Percentiles rank a stretch among this genome's conserved stretches.
These are phyloP conservation scores for Oryza officinalis DNA, from an alignment of 176 grass and related monocot genomes.

Conservation along the genomic window DNA sequence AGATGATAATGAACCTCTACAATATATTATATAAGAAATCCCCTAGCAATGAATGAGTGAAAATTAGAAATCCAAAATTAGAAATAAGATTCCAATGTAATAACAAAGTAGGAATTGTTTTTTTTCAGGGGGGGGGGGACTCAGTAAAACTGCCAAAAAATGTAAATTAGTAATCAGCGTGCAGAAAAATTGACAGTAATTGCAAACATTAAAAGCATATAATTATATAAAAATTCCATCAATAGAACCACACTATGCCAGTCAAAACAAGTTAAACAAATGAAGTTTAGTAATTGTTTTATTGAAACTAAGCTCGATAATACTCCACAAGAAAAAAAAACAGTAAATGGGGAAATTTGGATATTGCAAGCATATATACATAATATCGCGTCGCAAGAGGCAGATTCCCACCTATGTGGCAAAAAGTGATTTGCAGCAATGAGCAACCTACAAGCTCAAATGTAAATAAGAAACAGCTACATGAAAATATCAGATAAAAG, in stretches of 20 bases:
- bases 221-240: background rate
- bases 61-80: background rate
- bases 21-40: constrained; percentile 53
- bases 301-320: background rate
- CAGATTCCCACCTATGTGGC: background rate
- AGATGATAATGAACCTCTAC: constrained; percentile 64
- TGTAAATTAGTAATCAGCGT: too few relatives aligned
- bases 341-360: background rate
- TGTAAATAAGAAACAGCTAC: background rate
- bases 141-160: background rate
- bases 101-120: background rate
- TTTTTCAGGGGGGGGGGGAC: too few relatives aligned
- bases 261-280: background rate
- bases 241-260: background rate
- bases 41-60: constrained; percentile 45
- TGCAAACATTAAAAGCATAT: background rate
- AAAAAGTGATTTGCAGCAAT: background rate
- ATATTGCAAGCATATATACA: background rate
- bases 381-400: background rate
- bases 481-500: background rate
- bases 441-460: background rate
- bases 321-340: background rate
- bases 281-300: too few relatives aligned
- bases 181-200: background rate
- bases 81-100: background rate